Evolutionary conservation across 106 monocot genomes (phyloP), one percentile per base, ranked within the genome.

Genomic region (Platanthera guangdongensis): DNA sequence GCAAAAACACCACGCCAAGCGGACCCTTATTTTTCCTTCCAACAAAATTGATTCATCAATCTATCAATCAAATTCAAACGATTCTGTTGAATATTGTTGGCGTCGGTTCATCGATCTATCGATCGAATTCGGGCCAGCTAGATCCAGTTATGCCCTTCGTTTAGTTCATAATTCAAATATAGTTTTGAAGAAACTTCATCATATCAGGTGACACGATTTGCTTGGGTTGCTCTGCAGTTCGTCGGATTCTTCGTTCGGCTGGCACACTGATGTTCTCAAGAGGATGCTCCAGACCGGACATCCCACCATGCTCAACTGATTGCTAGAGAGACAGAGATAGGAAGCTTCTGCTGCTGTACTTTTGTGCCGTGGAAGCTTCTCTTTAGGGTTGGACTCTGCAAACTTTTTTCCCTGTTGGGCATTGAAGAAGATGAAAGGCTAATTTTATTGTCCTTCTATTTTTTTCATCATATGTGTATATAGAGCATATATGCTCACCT

Each of bases 221-320:
- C 68, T 69, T 14, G 64, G 76, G 18, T 77, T 79, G 77, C 79
- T 69, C 57, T 45, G 49, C 88, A 93, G 93, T 80, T 93, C 91
- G 49, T 90, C 95, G 30, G 95, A 93, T 85, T 95, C 90, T 12
- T 84, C 95, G 1, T 92, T 95, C 63, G 88, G 90, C 25, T 85
- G 88, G 86, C 82, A 87, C 62, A 80, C 81, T 50, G 84, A 86
- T 78, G 82, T 90, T 30, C 54, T 95, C 45, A 95, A 90, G 85
- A 88, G 90, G 78, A 95, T 95, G 95, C 71, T 95, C 71, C 95
- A 95, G 63, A 93, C 88, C n/a, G 92, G 93, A 30, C 90, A 93
- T 72, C 92, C 92, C 6, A 85, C 85, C 67, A 90, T 92, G 85
- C 85, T 93, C 8, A 83, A 84, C 65, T 95, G 84, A 92, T 71